Percentiles rank a stretch among this genome's conserved stretches.
Evolutionary conservation across 768 basidiomycete species (phyloP).

Genomic region (Boletus sp.): DNA sequence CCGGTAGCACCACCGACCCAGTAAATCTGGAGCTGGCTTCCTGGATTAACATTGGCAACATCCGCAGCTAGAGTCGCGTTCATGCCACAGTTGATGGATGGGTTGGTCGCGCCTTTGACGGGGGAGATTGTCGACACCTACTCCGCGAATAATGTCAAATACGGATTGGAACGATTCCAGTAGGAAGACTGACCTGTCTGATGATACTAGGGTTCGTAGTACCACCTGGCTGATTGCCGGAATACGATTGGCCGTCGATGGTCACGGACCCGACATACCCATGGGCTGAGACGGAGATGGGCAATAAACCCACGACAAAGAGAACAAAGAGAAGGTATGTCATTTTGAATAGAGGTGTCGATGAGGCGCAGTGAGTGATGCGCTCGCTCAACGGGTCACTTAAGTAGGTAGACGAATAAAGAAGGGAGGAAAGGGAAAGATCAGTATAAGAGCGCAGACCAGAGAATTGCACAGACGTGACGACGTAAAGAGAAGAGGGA

Average conservation of each 20-base stretch:
- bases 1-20: slow-evolving; percentile 51
- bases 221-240: slow-evolving; percentile 34
- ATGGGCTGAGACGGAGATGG: slow-evolving; percentile 29
- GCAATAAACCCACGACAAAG: slow-evolving; percentile 12
- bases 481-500: neutral
- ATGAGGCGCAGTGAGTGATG: neutral
- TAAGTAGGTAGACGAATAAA: slow-evolving; percentile 10
- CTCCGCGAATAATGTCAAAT: neutral
- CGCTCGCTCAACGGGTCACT: slow-evolving; percentile 23
- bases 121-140: slow-evolving; percentile 41
- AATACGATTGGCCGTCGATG: slow-evolving; percentile 29
- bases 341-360: slow-evolving; percentile 8
- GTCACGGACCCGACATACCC: slow-evolving; percentile 31
- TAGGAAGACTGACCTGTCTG: slow-evolving; percentile 34
- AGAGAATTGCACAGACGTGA: neutral
- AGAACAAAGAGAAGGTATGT: slow-evolving; percentile 7
- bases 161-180: neutral
- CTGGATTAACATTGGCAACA: slow-evolving; percentile 58
- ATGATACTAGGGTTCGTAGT: slow-evolving; percentile 39
- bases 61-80: slow-evolving; percentile 48
- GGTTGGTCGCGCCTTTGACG: slow-evolving; percentile 57
- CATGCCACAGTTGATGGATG: slow-evolving; percentile 58
- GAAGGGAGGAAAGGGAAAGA: neutral
- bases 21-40: slow-evolving; percentile 48
- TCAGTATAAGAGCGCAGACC: neutral